phyloP scores from a whole-genome alignment of 148 eudicot species.

The Cornus florida region DNA sequence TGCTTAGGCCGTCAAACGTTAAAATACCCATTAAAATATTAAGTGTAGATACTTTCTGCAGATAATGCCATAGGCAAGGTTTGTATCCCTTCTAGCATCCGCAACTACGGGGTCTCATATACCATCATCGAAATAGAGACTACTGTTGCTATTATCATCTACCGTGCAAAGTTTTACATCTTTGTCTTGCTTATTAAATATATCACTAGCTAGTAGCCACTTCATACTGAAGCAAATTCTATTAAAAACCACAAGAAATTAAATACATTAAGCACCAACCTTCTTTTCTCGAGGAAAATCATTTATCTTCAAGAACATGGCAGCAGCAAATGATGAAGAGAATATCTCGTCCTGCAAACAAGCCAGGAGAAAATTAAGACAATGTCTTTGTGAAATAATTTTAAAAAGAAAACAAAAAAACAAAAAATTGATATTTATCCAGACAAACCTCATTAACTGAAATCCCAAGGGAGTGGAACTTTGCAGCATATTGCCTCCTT shows the following conservation, averaged over 20 bases:
- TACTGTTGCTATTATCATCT: background rate
- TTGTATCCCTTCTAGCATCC: too few species aligned
- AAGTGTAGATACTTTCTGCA: too few species aligned
- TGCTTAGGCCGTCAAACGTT: too few species aligned
- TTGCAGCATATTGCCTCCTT: conserved; percentile 63
- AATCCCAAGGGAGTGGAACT: conserved; percentile 81
- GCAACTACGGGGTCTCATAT: too few species aligned
- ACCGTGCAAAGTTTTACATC: background rate
- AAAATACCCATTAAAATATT: too few species aligned
- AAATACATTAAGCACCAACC: conserved; percentile 22
- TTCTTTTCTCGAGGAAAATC: conserved; percentile 66
- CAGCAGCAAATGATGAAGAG: conserved; percentile 82
- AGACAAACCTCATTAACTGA: conserved; percentile 58
- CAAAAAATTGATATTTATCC: background rate
- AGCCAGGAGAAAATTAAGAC: background rate
- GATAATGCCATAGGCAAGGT: too few species aligned
- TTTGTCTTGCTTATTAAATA: background rate
- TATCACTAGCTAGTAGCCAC: background rate
- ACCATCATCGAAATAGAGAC: too few species aligned
- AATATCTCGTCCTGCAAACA: conserved; percentile 77
- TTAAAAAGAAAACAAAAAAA: background rate
- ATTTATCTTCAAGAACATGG: conserved; percentile 73
- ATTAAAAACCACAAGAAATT: background rate
- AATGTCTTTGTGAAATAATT: background rate
- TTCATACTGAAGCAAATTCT: background rate